These are phyloP conservation scores for Penicillium tannophilum DNA, from an alignment of 495 filamentous ascomycete genomes.

Conservation along the genomic window DNA sequence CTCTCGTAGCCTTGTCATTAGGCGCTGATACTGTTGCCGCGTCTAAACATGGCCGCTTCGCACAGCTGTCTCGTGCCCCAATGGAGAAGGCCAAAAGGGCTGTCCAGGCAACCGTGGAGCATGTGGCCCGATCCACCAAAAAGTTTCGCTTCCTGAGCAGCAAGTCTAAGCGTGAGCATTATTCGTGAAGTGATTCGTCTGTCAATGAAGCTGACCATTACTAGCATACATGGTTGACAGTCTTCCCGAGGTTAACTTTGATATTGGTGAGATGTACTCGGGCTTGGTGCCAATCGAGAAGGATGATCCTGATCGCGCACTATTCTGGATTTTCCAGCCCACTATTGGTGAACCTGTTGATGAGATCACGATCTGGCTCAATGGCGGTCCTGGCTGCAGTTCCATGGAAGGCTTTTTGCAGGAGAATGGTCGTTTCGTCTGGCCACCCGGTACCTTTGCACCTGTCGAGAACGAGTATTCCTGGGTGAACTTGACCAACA, in stretches of 20 bases:
- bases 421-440: constrained; percentile 66
- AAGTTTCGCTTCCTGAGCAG: constrained; percentile 42
- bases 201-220: constrained; percentile 3
- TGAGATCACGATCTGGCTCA: constrained; percentile 74
- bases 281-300: constrained; percentile 71
- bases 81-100: constrained; percentile 79
- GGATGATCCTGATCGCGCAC: constrained; percentile 45
- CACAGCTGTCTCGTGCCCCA: constrained; percentile 73
- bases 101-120: constrained; percentile 51
- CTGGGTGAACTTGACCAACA: constrained; percentile 68
- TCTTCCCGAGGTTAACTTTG: constrained; percentile 71
- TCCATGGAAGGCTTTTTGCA: constrained; percentile 68
- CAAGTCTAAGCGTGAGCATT: constrained; percentile 37
- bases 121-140: constrained; percentile 19
- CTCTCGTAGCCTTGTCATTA: constrained; percentile 30
- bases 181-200: not conserved
- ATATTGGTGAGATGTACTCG: constrained; percentile 76
- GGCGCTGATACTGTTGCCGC: constrained; percentile 30
- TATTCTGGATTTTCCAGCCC: constrained; percentile 57
- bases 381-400: constrained; percentile 69
- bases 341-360: constrained; percentile 54
- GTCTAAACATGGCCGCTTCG: constrained; percentile 37
- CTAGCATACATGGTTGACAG: constrained; percentile 66
- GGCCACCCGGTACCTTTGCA: constrained; percentile 59
- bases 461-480: constrained; percentile 64